Conservation (phyloP, 2,329 filamentous ascomycete genomes). For the Capronia epimyces region DNA sequence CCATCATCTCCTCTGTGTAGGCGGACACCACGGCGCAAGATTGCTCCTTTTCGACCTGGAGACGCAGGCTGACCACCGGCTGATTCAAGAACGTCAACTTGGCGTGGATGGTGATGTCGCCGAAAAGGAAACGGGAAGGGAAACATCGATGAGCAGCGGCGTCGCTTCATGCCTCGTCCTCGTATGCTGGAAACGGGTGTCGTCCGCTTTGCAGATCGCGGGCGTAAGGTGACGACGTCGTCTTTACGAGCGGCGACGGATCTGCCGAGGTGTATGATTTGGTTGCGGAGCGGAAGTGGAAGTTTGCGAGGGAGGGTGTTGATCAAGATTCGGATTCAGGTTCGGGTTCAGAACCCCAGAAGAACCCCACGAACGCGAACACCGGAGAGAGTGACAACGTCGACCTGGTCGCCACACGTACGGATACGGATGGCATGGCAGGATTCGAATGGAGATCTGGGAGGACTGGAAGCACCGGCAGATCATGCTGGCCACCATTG, state of each 20-base stretch:
- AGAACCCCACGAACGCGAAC: not conserved
- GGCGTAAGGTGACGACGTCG: slow-evolving; percentile 1
- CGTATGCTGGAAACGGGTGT: not conserved
- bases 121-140: too few species aligned
- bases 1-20: not conserved
- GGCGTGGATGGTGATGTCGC: too few species aligned
- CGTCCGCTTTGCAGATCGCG: slow-evolving; percentile 1
- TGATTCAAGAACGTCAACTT: slow-evolving; percentile 3
- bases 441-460: slow-evolving; percentile 2
- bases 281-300: slow-evolving; percentile 2
- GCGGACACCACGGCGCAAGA: not conserved
- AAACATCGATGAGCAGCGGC: slow-evolving; percentile 3
- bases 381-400: not conserved
- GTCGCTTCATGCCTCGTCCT: not conserved
- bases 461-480: not conserved
- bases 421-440: not conserved
- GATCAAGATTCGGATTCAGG: slow-evolving; percentile 3
- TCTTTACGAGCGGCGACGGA: slow-evolving; percentile 4
- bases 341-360: too few species aligned
- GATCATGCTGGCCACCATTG: slow-evolving; percentile 2
- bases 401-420: too few species aligned
- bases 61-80: not conserved
- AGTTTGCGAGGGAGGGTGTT: slow-evolving; percentile 1
- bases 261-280: slow-evolving; percentile 5
- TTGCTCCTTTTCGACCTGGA: not conserved